Evolutionary conservation across 2,329 filamentous ascomycete genomes (phyloP).

Genomic region (Exophiala alcalophila): DNA sequence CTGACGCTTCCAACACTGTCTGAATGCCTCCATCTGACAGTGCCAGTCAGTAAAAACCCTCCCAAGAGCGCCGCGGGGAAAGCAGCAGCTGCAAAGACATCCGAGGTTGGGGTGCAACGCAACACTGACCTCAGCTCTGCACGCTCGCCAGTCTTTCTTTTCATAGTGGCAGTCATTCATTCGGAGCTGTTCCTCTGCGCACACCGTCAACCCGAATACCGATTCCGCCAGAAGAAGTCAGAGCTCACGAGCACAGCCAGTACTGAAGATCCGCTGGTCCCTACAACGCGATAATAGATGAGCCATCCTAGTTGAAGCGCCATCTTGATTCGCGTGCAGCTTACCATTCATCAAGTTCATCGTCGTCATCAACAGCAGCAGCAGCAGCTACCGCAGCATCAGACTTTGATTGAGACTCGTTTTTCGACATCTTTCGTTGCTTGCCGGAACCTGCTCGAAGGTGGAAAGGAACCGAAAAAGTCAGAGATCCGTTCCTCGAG

Average conservation of each 20-base stretch:
- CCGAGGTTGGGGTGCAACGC: slow-evolving; percentile 18
- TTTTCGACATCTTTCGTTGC: slow-evolving; percentile 53
- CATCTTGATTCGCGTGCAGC: slow-evolving; percentile 7
- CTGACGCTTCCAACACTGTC: slow-evolving; percentile 85
- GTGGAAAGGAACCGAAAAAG: slow-evolving; percentile 14
- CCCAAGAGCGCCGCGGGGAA: neutral
- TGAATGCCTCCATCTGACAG: slow-evolving; percentile 80
- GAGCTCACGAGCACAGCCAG: slow-evolving; percentile 73
- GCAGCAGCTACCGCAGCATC: no score
- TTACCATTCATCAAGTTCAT: slow-evolving; percentile 95
- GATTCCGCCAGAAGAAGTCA: neutral
- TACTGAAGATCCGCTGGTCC: slow-evolving; percentile 98
- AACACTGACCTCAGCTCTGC: slow-evolving; percentile 76
- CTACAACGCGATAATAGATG: no score
- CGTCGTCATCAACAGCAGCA: no score
- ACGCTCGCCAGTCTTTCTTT: slow-evolving; percentile 92
- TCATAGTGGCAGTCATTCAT: slow-evolving; percentile 96
- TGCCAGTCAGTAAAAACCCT: slow-evolving; percentile 3
- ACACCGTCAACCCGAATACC: slow-evolving; percentile 7
- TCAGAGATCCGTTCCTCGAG: slow-evolving; percentile 1
- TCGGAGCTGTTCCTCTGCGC: slow-evolving; percentile 75
- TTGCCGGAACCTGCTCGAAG: slow-evolving; percentile 4
- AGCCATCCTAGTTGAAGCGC: slow-evolving; percentile 31
- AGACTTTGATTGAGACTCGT: slow-evolving; percentile 46
- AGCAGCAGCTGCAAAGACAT: slow-evolving; percentile 1